A percentile compares a stretch with the other conserved stretches of the same genome.
Conservation (phyloP, 2,329 filamentous ascomycete genomes). For the Ceratocystis eucalypticola region DNA sequence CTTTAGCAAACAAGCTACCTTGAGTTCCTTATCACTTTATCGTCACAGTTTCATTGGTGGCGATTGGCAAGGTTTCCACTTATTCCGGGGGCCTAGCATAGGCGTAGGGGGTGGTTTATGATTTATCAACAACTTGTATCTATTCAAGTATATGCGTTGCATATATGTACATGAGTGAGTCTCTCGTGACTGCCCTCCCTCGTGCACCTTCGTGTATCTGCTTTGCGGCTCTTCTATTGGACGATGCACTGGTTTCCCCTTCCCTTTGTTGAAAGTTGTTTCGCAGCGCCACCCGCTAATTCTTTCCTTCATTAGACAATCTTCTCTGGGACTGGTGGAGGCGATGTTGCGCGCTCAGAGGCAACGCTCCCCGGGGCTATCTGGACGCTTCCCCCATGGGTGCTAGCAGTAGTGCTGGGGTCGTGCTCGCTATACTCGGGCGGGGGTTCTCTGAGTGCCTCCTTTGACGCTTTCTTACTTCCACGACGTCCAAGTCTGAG, state of each 20-base stretch:
- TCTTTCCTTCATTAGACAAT: not conserved
- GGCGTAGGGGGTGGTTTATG: not conserved
- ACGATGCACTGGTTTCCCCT: not conserved
- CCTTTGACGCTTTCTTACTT: not conserved
- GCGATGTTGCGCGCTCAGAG: not conserved
- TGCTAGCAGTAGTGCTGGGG: not conserved
- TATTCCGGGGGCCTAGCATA: not conserved
- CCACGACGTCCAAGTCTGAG: not conserved
- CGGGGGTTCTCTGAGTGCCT: conserved; percentile 4
- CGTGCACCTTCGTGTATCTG: not conserved
- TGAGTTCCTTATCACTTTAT: not conserved
- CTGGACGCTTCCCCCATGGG: not conserved
- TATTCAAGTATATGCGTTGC: not conserved
- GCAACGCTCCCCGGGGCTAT: not conserved
- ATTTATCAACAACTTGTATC: not conserved
- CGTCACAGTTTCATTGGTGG: not conserved
- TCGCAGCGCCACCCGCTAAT: not conserved
- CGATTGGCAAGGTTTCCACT: not conserved
- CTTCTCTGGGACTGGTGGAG: not conserved
- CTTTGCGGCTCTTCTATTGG: no score
- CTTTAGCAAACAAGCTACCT: not conserved
- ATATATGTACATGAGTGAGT: not conserved
- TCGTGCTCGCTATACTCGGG: conserved; percentile 13
- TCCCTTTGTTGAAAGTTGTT: not conserved
- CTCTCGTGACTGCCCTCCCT: not conserved